A percentile compares a stretch with the other conserved stretches of the same genome.
Conservation (phyloP, 306 rosid species). For the Trifolium repens region DNA sequence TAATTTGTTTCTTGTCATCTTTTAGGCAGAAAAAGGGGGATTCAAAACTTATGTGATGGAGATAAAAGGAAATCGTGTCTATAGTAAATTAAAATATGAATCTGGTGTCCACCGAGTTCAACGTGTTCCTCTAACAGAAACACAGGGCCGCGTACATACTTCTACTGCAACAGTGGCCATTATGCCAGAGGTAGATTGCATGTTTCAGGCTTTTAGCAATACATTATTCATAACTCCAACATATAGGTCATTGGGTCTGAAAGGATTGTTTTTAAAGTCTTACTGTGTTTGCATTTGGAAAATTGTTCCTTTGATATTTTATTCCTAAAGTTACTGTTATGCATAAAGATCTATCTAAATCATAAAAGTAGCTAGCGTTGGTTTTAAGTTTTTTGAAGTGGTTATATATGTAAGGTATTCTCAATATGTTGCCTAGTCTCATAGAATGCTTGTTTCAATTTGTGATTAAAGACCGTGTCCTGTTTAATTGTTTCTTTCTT, state of each 20-base stretch:
- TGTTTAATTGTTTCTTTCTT: slow-evolving; percentile 3
- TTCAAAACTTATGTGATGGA: slow-evolving; percentile 97
- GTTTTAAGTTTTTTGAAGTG: slow-evolving; percentile 11
- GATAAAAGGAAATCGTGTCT: slow-evolving; percentile 86
- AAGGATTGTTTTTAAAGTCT: slow-evolving; percentile 22
- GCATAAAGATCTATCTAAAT: slow-evolving; percentile 8
- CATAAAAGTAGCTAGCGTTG: slow-evolving; percentile 12
- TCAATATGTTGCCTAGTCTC: slow-evolving; percentile 21
- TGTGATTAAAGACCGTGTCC: slow-evolving; percentile 19
- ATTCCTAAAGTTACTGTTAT: slow-evolving; percentile 35
- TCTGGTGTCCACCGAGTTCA: slow-evolving; percentile 99
- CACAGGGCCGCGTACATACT: slow-evolving; percentile 97
- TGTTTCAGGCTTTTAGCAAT: slow-evolving; percentile 35
- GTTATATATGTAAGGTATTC: slow-evolving; percentile 19
- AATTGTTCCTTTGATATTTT: slow-evolving; percentile 36
- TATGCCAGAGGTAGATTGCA: slow-evolving; percentile 91
- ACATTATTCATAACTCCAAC: slow-evolving; percentile 18
- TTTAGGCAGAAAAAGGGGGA: slow-evolving; percentile 96
- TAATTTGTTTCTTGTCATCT: slow-evolving; percentile 35
- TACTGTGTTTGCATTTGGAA: slow-evolving; percentile 27
- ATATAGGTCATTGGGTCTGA: slow-evolving; percentile 17
- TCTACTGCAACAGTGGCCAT: slow-evolving; percentile 99
- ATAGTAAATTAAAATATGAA: slow-evolving; percentile 92
- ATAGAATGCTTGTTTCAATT: slow-evolving; percentile 29
- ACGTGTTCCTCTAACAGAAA: slow-evolving; percentile 96